These are phyloP conservation scores for Metschnikowia lachancei DNA, from an alignment of 805 yeast species.

Conservation along the genomic window DNA sequence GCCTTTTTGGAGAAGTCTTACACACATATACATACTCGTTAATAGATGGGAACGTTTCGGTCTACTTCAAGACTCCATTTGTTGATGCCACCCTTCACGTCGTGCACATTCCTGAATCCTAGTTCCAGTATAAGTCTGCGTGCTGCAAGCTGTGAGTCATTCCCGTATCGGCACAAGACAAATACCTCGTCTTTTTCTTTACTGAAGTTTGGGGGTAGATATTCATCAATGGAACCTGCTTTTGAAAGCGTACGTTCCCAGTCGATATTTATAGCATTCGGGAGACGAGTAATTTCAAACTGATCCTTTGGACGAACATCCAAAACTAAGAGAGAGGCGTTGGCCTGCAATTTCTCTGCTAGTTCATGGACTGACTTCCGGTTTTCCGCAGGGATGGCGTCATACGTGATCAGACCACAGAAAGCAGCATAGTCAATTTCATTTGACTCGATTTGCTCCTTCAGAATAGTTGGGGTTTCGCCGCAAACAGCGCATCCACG, in stretches of 20 bases:
- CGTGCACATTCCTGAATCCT: slow-evolving; percentile 52
- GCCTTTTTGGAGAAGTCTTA: background rate
- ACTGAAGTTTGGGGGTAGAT: slow-evolving; percentile 22
- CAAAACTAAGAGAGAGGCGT: slow-evolving; percentile 38
- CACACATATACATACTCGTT: background rate
- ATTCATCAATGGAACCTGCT: slow-evolving; percentile 21
- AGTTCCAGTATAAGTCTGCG: slow-evolving; percentile 49
- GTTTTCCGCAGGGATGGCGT: slow-evolving; percentile 43
- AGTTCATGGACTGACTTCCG: slow-evolving; percentile 48
- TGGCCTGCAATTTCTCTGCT: slow-evolving; percentile 18
- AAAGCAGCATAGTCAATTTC: slow-evolving; percentile 63
- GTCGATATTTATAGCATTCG: slow-evolving; percentile 62
- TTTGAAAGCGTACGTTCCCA: slow-evolving; percentile 43
- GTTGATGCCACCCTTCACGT: slow-evolving; percentile 75
- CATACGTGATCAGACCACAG: slow-evolving; percentile 61
- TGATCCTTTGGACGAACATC: slow-evolving; percentile 87
- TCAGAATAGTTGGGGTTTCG: slow-evolving; percentile 47
- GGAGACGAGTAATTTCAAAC: slow-evolving; percentile 61
- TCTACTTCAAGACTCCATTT: slow-evolving; percentile 67
- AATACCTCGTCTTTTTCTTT: slow-evolving; percentile 35
- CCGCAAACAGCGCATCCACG: slow-evolving; percentile 65
- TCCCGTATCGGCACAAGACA: slow-evolving; percentile 84
- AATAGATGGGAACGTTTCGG: slow-evolving; percentile 22
- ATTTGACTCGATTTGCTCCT: slow-evolving; percentile 43
- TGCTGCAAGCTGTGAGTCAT: slow-evolving; percentile 83